Evolutionary conservation across 23 red algal genomes (phyloP).

Genomic region (Gracilaria gracilis): DNA sequence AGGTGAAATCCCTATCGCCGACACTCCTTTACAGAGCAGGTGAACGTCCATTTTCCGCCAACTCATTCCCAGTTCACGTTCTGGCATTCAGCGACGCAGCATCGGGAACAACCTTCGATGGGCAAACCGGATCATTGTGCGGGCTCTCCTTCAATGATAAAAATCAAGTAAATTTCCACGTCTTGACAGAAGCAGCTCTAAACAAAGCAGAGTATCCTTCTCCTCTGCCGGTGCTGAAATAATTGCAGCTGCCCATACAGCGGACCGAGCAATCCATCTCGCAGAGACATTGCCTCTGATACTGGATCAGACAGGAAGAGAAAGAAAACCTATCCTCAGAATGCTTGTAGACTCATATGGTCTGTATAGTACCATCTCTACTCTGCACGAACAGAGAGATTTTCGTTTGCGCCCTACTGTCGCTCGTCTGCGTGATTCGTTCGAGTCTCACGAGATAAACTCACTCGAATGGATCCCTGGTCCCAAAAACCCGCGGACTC

Average conservation of each 20-base stretch:
- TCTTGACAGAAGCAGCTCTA: background rate
- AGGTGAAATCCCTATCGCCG: background rate
- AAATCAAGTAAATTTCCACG: background rate
- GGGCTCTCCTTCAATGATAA: background rate
- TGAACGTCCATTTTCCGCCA: too few relatives aligned
- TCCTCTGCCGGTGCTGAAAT: slow-evolving; percentile 2
- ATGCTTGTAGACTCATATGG: slow-evolving; percentile 16
- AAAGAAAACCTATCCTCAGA: background rate
- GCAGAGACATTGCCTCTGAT: background rate
- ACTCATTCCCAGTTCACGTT: too few relatives aligned
- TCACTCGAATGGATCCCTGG: background rate
- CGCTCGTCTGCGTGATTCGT: background rate
- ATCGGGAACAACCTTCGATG: background rate
- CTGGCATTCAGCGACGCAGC: slow-evolving; percentile 1
- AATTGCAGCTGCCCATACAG: background rate
- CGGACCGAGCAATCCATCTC: slow-evolving; percentile 2
- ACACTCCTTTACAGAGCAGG: background rate
- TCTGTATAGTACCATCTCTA: background rate
- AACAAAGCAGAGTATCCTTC: slow-evolving; percentile 36
- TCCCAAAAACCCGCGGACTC: background rate
- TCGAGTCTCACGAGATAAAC: background rate
- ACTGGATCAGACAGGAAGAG: background rate
- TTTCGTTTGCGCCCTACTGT: slow-evolving; percentile 13
- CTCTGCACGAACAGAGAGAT: background rate
- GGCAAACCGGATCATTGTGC: slow-evolving; percentile 22